Percentiles rank a stretch among this genome's conserved stretches.
These are phyloP conservation scores for Rhizopogon vinicolor DNA, from an alignment of 768 basidiomycete species.

Conservation along the genomic window DNA sequence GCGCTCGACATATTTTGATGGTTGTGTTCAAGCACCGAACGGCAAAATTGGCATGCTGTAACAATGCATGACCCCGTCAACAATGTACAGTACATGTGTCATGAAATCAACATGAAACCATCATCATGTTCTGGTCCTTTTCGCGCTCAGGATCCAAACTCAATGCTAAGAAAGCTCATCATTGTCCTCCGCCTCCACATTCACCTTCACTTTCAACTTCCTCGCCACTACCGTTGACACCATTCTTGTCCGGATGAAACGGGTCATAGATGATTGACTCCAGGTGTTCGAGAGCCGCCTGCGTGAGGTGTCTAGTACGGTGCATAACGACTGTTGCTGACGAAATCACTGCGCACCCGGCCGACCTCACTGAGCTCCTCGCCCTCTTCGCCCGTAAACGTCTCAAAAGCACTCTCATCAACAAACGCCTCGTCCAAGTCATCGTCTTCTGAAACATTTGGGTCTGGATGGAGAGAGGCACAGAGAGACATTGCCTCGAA, in stretches of 20 bases:
- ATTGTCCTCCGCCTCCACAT: background rate
- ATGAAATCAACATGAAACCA: too few relatives aligned
- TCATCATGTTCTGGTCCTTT: too few relatives aligned
- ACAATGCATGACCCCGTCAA: too few relatives aligned
- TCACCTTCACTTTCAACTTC: constrained; percentile 8
- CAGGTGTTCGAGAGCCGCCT: constrained; percentile 81
- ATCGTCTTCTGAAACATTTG: constrained; percentile 33
- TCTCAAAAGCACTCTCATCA: constrained; percentile 41
- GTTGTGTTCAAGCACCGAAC: too few relatives aligned
- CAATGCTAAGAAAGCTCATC: background rate
- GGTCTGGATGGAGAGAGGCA: constrained; percentile 82
- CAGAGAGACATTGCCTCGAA: constrained; percentile 85
- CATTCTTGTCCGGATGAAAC: constrained; percentile 8
- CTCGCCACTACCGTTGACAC: constrained; percentile 12
- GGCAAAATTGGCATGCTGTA: too few relatives aligned
- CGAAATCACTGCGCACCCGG: constrained; percentile 90
- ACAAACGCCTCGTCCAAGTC: constrained; percentile 55
- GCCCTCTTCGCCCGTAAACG: constrained; percentile 51
- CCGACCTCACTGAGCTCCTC: constrained; percentile 84
- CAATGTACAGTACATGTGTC: too few relatives aligned
- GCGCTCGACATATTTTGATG: background rate
- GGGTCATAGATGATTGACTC: constrained; percentile 77
- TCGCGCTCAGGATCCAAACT: background rate
- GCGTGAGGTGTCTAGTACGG: constrained; percentile 70
- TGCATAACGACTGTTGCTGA: constrained; percentile 69